These are phyloP conservation scores for Vicia faba DNA, from an alignment of 306 rosid genomes.

Conservation along the genomic window DNA sequence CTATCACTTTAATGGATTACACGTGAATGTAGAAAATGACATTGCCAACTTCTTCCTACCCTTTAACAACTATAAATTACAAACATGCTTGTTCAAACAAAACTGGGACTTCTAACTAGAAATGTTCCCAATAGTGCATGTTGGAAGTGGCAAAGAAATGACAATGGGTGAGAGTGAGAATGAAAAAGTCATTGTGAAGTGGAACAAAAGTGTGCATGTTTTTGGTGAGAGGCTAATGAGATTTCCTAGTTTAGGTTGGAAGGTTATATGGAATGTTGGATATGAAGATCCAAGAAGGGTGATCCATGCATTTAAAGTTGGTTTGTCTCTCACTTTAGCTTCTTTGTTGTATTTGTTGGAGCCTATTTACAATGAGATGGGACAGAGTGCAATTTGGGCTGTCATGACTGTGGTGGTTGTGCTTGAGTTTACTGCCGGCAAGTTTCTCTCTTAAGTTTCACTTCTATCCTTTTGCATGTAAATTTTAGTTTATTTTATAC, in stretches of 20 bases:
- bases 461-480: not conserved
- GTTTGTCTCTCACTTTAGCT: slow-evolving; percentile 71
- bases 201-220: slow-evolving; percentile 42
- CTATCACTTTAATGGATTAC: slow-evolving; percentile 50
- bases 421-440: slow-evolving; percentile 92
- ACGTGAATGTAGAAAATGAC: slow-evolving; percentile 56
- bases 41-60: slow-evolving; percentile 40
- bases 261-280: slow-evolving; percentile 70
- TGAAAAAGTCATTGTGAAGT: slow-evolving; percentile 37
- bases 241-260: slow-evolving; percentile 50
- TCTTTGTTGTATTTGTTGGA: slow-evolving; percentile 74
- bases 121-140: slow-evolving; percentile 64
- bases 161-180: slow-evolving; percentile 41
- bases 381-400: slow-evolving; percentile 87
- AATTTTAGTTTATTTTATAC: too few species aligned
- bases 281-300: slow-evolving; percentile 84
- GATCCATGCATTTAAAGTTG: slow-evolving; percentile 85
- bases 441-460: slow-evolving; percentile 14
- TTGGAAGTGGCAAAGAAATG: slow-evolving; percentile 58
- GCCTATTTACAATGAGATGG: slow-evolving; percentile 67
- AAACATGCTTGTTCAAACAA: slow-evolving; percentile 32
- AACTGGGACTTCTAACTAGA: slow-evolving; percentile 42
- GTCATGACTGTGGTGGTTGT: slow-evolving; percentile 97
- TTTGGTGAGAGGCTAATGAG: slow-evolving; percentile 49
- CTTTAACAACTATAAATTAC: slow-evolving; percentile 41